Evolutionary conservation across 345 rosid species (phyloP).

Genomic region (Brassica incana): DNA sequence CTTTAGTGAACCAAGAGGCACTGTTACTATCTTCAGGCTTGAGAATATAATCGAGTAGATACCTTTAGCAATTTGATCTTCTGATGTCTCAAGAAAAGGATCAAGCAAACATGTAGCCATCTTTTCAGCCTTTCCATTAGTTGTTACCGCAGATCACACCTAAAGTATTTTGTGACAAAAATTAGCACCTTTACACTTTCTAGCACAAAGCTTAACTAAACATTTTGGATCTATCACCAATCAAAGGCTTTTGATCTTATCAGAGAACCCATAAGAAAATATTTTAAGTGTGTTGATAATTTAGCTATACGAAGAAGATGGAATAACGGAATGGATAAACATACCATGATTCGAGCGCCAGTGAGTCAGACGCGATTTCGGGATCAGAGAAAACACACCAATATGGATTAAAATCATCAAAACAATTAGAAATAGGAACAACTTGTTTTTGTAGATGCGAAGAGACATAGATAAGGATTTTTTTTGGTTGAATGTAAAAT

Average conservation of each 20-base stretch:
- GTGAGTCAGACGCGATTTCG: neutral
- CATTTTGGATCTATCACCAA: neutral
- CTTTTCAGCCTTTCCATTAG: constrained; percentile 78
- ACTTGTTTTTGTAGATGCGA: neutral
- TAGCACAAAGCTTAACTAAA: neutral
- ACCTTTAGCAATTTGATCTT: constrained; percentile 78
- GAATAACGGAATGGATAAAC: neutral
- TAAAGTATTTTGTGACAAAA: constrained; percentile 18
- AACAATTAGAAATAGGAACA: neutral
- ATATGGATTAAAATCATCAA: neutral
- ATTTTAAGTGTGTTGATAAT: neutral
- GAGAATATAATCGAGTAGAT: constrained; percentile 85
- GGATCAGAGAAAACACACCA: neutral
- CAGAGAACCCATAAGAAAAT: no score
- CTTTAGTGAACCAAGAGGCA: constrained; percentile 85
- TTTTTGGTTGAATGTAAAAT: neutral
- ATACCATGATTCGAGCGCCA: neutral
- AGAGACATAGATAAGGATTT: neutral
- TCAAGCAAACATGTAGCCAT: constrained; percentile 82
- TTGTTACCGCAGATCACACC: constrained; percentile 84
- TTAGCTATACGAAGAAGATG: neutral
- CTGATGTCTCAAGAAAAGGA: constrained; percentile 83
- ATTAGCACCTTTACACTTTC: neutral
- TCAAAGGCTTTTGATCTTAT: neutral
- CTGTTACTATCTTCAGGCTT: constrained; percentile 54